Evolutionary conservation across 192 early-diverging fungal species (phyloP).

Genomic region (Coemansia sp.): DNA sequence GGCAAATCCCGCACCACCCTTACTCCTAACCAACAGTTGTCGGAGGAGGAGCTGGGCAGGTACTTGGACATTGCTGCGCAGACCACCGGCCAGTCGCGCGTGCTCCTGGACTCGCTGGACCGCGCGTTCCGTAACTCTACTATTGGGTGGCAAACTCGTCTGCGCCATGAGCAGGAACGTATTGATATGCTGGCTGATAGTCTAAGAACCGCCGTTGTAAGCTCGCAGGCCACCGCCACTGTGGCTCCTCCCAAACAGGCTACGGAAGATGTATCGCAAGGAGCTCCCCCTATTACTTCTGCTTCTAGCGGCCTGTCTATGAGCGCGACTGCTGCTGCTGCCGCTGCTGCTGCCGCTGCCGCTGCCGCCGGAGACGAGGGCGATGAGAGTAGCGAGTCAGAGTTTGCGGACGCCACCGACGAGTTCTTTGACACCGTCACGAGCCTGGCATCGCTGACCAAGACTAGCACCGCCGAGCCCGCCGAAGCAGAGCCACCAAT

Average conservation of each 20-base stretch:
- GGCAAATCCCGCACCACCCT: conserved; percentile 9
- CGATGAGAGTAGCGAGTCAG: conserved; percentile 46
- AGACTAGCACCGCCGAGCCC: not conserved
- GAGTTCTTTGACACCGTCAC: conserved; percentile 68
- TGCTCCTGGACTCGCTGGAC: conserved; percentile 19
- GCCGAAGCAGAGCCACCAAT: not conserved
- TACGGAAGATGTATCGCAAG: too few relatives aligned
- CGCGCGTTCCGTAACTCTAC: conserved; percentile 23
- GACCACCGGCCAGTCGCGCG: conserved; percentile 26
- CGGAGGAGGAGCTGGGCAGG: conserved; percentile 15
- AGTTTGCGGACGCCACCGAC: conserved; percentile 52
- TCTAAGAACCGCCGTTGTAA: conserved; percentile 43
- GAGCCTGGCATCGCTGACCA: conserved; percentile 19
- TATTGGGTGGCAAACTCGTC: conserved; percentile 22
- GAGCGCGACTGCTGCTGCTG: too few relatives aligned
- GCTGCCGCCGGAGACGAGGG: conserved; percentile 1
- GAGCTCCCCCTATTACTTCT: too few relatives aligned
- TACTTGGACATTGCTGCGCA: conserved; percentile 29
- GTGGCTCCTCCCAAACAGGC: too few relatives aligned
- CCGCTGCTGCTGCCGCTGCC: not conserved
- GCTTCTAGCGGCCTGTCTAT: too few relatives aligned
- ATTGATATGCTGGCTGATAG: conserved; percentile 51
- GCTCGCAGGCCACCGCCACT: conserved; percentile 19
- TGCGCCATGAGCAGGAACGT: conserved; percentile 47
- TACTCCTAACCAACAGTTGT: not conserved